Evolutionary conservation across 495 filamentous ascomycete species (phyloP).

Genomic region (Aspergillus haitiensis): DNA sequence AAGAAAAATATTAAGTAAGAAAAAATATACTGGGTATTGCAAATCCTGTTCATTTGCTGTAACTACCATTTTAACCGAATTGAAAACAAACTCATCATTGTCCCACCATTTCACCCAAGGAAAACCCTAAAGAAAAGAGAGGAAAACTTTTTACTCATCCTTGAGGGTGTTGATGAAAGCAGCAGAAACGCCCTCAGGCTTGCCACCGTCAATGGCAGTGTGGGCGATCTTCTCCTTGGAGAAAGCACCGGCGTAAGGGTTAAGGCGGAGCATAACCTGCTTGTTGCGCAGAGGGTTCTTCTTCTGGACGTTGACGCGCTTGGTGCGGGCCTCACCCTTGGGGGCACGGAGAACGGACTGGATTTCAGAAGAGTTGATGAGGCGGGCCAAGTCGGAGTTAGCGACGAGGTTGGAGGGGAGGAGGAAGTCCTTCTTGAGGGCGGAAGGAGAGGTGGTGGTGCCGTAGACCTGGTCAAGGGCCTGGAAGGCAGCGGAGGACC

Average conservation of each 20-base stretch:
- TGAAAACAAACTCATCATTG: constrained; percentile 14
- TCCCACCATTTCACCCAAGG: constrained; percentile 16
- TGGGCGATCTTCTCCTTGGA: constrained; percentile 77
- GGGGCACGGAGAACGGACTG: constrained; percentile 88
- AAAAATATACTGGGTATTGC: constrained; percentile 25
- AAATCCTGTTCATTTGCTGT: constrained; percentile 30
- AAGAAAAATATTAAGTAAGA: constrained; percentile 1
- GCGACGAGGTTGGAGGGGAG: constrained; percentile 83
- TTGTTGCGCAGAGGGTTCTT: constrained; percentile 99
- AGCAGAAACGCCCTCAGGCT: constrained; percentile 53
- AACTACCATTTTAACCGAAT: constrained; percentile 26
- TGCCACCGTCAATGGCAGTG: constrained; percentile 53
- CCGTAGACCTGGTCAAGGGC: constrained; percentile 96
- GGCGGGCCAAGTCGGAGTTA: constrained; percentile 89
- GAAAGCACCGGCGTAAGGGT: constrained; percentile 91
- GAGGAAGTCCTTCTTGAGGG: constrained; percentile 97
- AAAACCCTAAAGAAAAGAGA: constrained; percentile 31
- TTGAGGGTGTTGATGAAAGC: constrained; percentile 52
- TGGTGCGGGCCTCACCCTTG: constrained; percentile 85
- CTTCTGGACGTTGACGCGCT: constrained; percentile 92
- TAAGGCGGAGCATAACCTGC: constrained; percentile 94
- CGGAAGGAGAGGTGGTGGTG: constrained; percentile 75
- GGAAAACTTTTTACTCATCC: constrained; percentile 51
- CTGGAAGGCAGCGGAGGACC: constrained; percentile 95
- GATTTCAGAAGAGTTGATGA: constrained; percentile 98